Conservation (phyloP, 2,329 filamentous ascomycete species). For the Hortaea werneckii region DNA sequence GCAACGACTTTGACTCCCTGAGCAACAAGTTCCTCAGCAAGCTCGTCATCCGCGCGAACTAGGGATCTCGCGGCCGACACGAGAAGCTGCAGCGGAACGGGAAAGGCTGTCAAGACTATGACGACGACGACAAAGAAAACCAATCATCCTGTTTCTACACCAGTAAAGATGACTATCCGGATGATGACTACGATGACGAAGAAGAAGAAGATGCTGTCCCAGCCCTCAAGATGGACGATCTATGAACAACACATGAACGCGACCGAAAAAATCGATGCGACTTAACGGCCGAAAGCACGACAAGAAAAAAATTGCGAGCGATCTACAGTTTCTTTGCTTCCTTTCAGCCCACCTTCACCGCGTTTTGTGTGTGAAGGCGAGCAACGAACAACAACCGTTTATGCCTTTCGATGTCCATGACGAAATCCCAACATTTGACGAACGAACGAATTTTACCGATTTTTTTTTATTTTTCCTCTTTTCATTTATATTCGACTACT, state of each 20-base stretch:
- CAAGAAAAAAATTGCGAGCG: neutral
- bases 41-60: slow-evolving; percentile 91
- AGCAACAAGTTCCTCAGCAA: slow-evolving; percentile 97
- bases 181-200: neutral
- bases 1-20: slow-evolving; percentile 84
- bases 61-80: slow-evolving; percentile 7
- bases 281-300: neutral
- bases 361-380: too few relatives aligned
- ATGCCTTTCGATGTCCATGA: too few relatives aligned
- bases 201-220: neutral
- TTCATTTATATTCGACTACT: too few relatives aligned
- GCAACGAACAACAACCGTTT: too few relatives aligned
- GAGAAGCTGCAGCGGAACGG: neutral
- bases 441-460: too few relatives aligned
- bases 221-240: neutral
- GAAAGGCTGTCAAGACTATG: neutral
- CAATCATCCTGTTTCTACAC: neutral
- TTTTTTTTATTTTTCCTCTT: too few relatives aligned
- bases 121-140: neutral
- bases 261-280: neutral
- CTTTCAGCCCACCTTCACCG: too few relatives aligned
- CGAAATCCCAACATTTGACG: too few relatives aligned
- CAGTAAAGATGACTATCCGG: neutral
- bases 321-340: too few relatives aligned
- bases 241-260: neutral